Percentiles rank a stretch among this genome's conserved stretches.
phyloP scores from a whole-genome alignment of 441 rosid genomes.

The Daphne laureola region DNA sequence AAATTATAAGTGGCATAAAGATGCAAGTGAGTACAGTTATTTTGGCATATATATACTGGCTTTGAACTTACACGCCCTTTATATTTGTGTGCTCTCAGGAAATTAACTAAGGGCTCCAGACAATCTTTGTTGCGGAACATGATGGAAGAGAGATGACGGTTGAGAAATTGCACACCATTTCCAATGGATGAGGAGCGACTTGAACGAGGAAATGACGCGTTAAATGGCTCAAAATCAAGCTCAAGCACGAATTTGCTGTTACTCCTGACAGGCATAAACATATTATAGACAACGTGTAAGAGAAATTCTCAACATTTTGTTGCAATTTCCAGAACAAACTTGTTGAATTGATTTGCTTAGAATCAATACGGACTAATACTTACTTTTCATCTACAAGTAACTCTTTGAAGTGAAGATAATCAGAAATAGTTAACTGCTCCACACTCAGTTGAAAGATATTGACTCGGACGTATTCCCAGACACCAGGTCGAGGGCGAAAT shows the following conservation, averaged over 20 bases:
- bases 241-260: conserved; percentile 53
- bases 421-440: conserved; percentile 67
- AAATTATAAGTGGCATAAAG: background rate
- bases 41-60: background rate
- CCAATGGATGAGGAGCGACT: conserved; percentile 88
- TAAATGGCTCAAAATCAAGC: conserved; percentile 96
- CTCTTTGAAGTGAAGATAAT: conserved; percentile 86
- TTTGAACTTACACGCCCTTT: conserved; percentile 72
- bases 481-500: conserved; percentile 90
- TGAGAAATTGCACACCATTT: conserved; percentile 94
- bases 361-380: conserved; percentile 11
- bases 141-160: conserved; percentile 86
- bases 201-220: conserved; percentile 78
- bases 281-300: background rate
- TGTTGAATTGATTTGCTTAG: background rate
- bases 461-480: conserved; percentile 96
- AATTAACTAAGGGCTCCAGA: conserved; percentile 78
- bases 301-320: background rate
- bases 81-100: conserved; percentile 73
- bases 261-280: conserved; percentile 19
- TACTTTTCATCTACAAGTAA: conserved; percentile 74
- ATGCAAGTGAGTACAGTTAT: no score
- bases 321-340: background rate
- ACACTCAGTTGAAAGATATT: conserved; percentile 75
- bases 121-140: conserved; percentile 91